Base-by-base conservation (phyloP, 345 rosid species). In the Tarenaya hassleriana region DNA sequence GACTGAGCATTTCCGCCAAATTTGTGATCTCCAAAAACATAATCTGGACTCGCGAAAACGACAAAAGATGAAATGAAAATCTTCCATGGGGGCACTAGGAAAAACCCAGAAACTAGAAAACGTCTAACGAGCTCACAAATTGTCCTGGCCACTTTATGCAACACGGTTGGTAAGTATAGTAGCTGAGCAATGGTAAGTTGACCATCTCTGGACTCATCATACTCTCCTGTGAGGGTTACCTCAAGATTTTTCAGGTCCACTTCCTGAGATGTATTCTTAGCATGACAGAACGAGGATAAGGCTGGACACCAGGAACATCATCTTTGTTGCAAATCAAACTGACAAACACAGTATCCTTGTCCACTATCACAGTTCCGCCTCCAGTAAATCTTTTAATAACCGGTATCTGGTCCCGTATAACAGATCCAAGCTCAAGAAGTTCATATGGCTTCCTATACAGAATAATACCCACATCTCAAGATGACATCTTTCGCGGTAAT, bases 1-100 rank as follows among this genome's bases (percentile, higher is more conserved):
- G 94, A 86, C 33, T 90, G 94, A 38, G 95, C 91, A 67, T 90
- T 90, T 41, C 95, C 95, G 49, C 91, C 97, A 62, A 90, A 86
- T 39, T 90, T 90, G 46, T 43, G 75, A 59, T 81, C 63, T 34
- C 86, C 88, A 47, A 86, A 90, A 1, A 80, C 94, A 56, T 90
- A 90, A 82, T 83, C 97, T 90, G 56, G 14, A 61, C 56, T 17
- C 31, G 21, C 39, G 0, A 60, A 66, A 10, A 7, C 7, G 39
- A 37, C 29, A 39, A 54, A 27, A 16, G 29, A 1, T 12, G 35
- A 43, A 13, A 27, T 44, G 31, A 7, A 18, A 62, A 40, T 14
- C 35, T 47, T 45, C 48, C 27, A 41, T 3, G 3, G 5, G 5
- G 29, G 2, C 31, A 54, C n/a, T n/a, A 62, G 47, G 13, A 49